Evolutionary conservation across 257 asterid genomes (phyloP).

Genomic region (Prunella vulgaris): DNA sequence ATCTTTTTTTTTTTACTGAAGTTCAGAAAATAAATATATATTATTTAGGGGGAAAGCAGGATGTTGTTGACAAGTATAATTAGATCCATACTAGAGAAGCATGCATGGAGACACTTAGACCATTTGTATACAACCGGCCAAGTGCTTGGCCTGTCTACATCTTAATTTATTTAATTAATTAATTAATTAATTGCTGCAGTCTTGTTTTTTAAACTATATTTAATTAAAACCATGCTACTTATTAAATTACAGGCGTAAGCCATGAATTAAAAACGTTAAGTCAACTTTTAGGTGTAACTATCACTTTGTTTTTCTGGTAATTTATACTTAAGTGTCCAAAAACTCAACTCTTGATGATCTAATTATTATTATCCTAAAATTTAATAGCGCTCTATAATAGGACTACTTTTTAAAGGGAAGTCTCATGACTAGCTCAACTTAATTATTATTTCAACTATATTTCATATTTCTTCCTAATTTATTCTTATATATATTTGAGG

Average conservation of each 20-base stretch:
- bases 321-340: background rate
- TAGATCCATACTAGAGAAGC: conserved; percentile 7
- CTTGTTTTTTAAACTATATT: background rate
- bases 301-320: background rate
- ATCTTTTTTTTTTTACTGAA: no score
- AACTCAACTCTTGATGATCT: conserved; percentile 18
- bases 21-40: no score
- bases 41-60: background rate
- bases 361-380: background rate
- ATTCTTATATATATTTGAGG: no score
- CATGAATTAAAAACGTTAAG: background rate
- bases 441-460: no score
- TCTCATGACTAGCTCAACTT: no score
- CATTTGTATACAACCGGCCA: conserved; percentile 12
- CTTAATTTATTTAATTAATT: background rate
- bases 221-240: background rate
- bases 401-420: no score
- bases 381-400: background rate
- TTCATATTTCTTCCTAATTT: no score
- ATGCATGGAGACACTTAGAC: conserved; percentile 18
- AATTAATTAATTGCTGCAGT: no score
- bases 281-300: conserved; percentile 20
- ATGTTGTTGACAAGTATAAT: background rate
- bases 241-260: background rate
- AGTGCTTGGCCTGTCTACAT: conserved; percentile 7